phyloP scores from a whole-genome alignment of 148 eudicot genomes.

The Limonium bicolor region DNA sequence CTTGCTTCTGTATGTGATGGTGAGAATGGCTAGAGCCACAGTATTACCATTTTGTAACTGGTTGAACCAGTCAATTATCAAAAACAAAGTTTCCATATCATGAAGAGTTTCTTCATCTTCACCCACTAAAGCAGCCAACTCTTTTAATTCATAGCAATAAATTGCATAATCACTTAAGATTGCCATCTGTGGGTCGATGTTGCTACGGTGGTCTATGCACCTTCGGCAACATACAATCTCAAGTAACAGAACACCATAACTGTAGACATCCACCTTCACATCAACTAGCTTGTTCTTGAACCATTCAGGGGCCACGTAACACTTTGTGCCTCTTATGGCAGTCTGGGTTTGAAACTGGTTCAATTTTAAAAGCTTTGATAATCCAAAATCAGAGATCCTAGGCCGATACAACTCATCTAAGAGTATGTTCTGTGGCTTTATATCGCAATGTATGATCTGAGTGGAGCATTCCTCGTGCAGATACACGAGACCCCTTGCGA shows the following conservation, averaged over 20 bases:
- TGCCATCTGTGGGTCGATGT: neutral
- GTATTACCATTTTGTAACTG: too few relatives aligned
- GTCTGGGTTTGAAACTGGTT: neutral
- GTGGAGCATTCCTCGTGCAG: slow-evolving; percentile 1
- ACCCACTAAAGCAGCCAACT: neutral
- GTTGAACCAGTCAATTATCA: too few relatives aligned
- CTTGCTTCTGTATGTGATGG: too few relatives aligned
- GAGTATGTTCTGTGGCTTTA: slow-evolving; percentile 18
- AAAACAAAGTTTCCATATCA: neutral
- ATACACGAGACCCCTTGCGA: slow-evolving; percentile 4
- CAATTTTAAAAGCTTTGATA: neutral
- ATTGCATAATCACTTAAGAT: neutral
- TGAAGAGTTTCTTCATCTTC: neutral
- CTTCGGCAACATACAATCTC: neutral
- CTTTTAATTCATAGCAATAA: neutral
- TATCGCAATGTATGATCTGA: slow-evolving; percentile 8
- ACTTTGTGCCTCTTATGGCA: neutral
- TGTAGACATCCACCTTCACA: slow-evolving; percentile 1
- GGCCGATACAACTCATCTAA: neutral
- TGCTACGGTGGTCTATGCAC: neutral
- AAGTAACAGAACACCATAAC: slow-evolving; percentile 2
- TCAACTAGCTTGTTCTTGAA: neutral
- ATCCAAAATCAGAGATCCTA: slow-evolving; percentile 1
- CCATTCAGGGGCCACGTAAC: slow-evolving; percentile 2
- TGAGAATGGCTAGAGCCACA: too few relatives aligned